Percentiles rank a stretch among this genome's conserved stretches.
Evolutionary conservation across 116 monocot species (phyloP).

Genomic region (Thalassia testudinum): DNA sequence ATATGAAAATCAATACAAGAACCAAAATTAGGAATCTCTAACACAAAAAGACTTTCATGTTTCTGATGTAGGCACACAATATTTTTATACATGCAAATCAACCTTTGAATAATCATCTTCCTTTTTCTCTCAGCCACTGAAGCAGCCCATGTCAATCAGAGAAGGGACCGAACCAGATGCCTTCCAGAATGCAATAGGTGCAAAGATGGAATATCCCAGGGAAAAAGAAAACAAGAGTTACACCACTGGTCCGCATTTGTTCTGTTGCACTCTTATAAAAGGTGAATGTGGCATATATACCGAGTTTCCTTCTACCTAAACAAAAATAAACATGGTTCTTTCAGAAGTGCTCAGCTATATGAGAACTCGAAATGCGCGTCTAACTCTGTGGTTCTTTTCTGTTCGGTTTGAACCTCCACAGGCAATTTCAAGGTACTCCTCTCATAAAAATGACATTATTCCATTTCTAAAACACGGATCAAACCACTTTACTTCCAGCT

Average conservation of each 20-base stretch:
- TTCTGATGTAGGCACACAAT: no score
- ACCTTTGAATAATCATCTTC: no score
- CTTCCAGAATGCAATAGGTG: slow-evolving; percentile 60
- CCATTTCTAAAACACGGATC: no score
- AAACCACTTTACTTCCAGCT: no score
- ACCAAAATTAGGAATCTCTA: no score
- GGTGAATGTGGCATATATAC: slow-evolving; percentile 13
- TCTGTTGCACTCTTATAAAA: slow-evolving; percentile 34
- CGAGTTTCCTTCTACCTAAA: no score
- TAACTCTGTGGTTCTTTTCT: slow-evolving; percentile 8
- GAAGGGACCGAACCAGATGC: slow-evolving; percentile 58
- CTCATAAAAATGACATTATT: no score
- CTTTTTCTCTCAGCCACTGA: slow-evolving; percentile 23
- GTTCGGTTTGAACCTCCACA: slow-evolving; percentile 1
- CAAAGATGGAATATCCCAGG: slow-evolving; percentile 47
- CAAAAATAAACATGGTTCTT: no score
- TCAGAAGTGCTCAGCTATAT: neutral
- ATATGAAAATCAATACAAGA: no score
- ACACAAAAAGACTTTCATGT: no score
- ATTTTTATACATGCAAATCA: no score
- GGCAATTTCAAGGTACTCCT: slow-evolving; percentile 7
- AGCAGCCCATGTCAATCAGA: slow-evolving; percentile 35
- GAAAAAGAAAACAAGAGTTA: slow-evolving; percentile 29
- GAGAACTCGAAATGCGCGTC: slow-evolving; percentile 5
- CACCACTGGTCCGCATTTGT: slow-evolving; percentile 50